Evolutionary conservation across 495 filamentous ascomycete genomes (phyloP).

Genomic region (Thermothielavioides terrestris): DNA sequence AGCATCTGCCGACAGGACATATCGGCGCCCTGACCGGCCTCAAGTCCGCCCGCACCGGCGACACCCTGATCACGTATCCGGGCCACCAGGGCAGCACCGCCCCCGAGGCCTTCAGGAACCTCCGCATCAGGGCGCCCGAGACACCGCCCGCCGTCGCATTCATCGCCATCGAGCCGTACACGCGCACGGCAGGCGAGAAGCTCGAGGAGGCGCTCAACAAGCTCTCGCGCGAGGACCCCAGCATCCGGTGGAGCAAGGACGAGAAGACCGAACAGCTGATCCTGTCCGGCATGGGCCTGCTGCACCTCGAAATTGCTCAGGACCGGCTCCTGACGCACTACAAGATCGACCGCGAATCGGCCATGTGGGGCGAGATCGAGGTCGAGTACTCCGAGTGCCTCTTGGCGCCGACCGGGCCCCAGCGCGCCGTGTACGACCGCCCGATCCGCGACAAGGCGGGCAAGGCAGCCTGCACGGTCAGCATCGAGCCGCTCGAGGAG

Average conservation of each 20-base stretch:
- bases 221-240: constrained; percentile 86
- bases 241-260: constrained; percentile 73
- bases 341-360: constrained; percentile 59
- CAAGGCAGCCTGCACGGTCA: constrained; percentile 64
- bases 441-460: constrained; percentile 71
- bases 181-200: constrained; percentile 64
- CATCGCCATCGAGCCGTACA: constrained; percentile 80
- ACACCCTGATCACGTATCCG: constrained; percentile 73
- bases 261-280: constrained; percentile 90
- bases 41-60: constrained; percentile 83
- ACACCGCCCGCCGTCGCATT: constrained; percentile 95
- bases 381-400: constrained; percentile 88
- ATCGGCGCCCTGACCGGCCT: constrained; percentile 94
- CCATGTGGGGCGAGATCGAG: constrained; percentile 83
- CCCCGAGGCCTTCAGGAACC: constrained; percentile 57
- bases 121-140: constrained; percentile 81
- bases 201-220: constrained; percentile 66
- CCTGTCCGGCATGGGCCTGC: constrained; percentile 90
- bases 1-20: constrained; percentile 70
- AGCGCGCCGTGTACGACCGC: constrained; percentile 61
- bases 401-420: constrained; percentile 41
- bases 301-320: constrained; percentile 93
- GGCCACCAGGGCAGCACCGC: constrained; percentile 31
- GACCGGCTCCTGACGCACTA: constrained; percentile 83
- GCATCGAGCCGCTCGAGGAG: constrained; percentile 51